These are phyloP conservation scores for Tetratostichococcus sp. DNA, from an alignment of 139 green algal species.

Conservation along the genomic window DNA sequence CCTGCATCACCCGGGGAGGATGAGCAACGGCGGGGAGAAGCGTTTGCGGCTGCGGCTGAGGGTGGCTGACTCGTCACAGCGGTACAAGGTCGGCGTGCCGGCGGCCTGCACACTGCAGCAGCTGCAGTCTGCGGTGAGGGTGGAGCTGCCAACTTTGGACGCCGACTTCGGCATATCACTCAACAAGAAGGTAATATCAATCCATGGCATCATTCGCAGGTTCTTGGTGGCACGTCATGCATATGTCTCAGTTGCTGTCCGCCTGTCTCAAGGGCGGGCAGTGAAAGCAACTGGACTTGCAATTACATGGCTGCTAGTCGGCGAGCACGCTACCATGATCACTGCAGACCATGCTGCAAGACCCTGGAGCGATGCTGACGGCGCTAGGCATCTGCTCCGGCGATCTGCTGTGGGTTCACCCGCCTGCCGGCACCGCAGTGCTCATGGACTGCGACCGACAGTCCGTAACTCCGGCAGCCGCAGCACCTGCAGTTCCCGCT, in stretches of 20 bases:
- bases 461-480: not conserved
- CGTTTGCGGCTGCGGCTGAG: not conserved
- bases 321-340: no score
- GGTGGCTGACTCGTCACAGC: not conserved
- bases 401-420: constrained; percentile 39
- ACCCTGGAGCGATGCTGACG: constrained; percentile 1
- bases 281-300: no score
- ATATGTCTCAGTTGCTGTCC: no score
- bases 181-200: not conserved
- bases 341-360: not conserved
- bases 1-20: not conserved
- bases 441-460: not conserved
- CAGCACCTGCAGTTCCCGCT: not conserved
- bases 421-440: not conserved
- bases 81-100: not conserved
- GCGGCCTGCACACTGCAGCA: not conserved
- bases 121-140: not conserved
- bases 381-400: constrained; percentile 26
- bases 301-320: no score
- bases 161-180: not conserved
- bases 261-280: no score
- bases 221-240: no score
- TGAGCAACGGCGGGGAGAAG: not conserved
- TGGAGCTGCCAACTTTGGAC: not conserved
- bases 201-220: not conserved